A percentile compares a stretch with the other conserved stretches of the same genome.
These are phyloP conservation scores for Oldenlandia corymbosa DNA, from an alignment of 257 asterid genomes.

Conservation along the genomic window DNA sequence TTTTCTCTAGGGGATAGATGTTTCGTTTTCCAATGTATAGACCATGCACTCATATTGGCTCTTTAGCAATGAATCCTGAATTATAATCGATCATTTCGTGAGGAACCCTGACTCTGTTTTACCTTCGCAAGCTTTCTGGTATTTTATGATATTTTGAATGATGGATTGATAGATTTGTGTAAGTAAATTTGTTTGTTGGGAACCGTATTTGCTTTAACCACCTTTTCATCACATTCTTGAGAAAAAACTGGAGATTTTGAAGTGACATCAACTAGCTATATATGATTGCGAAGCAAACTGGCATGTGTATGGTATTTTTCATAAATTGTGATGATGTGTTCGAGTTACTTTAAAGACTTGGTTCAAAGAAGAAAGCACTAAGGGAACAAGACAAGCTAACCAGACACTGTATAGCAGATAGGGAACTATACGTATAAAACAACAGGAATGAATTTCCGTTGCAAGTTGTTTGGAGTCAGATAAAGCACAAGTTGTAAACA, in stretches of 20 bases:
- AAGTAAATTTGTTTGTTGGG: neutral
- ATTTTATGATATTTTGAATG: neutral
- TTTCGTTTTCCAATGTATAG: conserved; percentile 3
- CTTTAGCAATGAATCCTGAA: neutral
- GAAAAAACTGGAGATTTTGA: neutral
- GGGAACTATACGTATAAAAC: too few species aligned
- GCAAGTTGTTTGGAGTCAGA: too few species aligned
- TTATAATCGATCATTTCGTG: neutral
- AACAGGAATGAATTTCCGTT: too few species aligned
- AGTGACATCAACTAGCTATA: neutral
- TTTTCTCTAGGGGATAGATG: conserved; percentile 8
- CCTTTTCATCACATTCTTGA: neutral
- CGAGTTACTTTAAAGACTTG: too few species aligned
- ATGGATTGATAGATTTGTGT: neutral
- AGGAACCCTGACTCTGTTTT: neutral
- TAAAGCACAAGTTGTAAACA: too few species aligned
- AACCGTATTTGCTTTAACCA: neutral
- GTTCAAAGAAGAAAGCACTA: too few species aligned
- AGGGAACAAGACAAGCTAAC: too few species aligned
- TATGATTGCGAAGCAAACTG: too few species aligned
- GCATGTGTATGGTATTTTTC: too few species aligned
- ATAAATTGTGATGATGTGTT: too few species aligned
- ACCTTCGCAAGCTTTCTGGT: neutral
- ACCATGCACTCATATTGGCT: neutral
- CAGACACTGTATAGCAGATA: too few species aligned